phyloP scores from a whole-genome alignment of 139 green algal species.

The Pleodorina starrii region DNA sequence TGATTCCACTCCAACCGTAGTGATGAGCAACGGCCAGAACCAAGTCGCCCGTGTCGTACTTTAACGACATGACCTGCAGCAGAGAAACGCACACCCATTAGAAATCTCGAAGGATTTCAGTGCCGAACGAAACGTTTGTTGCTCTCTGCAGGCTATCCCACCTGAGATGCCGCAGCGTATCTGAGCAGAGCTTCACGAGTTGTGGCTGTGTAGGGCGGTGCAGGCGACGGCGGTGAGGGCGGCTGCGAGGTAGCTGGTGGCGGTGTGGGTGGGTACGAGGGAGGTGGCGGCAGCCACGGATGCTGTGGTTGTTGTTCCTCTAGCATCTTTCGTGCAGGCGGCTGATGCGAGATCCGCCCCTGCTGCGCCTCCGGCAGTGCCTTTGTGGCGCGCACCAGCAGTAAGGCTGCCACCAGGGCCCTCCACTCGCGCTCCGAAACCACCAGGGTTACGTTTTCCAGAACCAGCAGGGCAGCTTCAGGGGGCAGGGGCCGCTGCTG shows the following conservation, averaged over 20 bases:
- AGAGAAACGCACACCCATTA: too few species aligned
- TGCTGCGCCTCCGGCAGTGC: neutral
- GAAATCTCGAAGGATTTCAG: neutral
- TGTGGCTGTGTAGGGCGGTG: neutral
- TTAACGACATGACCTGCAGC: neutral
- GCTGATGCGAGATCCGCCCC: neutral
- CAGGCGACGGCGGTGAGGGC: neutral
- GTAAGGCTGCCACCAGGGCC: neutral
- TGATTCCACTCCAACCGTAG: constrained; percentile 15
- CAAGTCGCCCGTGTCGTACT: neutral
- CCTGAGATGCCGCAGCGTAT: neutral
- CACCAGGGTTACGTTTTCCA: constrained; percentile 29
- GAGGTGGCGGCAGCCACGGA: neutral
- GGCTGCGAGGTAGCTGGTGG: neutral
- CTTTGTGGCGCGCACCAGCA: neutral
- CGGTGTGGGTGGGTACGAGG: neutral
- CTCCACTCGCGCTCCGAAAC: neutral
- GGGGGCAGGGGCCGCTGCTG: neutral
- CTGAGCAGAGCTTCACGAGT: neutral
- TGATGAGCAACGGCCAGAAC: neutral
- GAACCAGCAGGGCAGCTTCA: neutral
- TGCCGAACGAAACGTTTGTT: neutral
- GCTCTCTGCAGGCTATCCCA: neutral
- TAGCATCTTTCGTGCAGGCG: neutral
- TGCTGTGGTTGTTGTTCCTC: too few species aligned